phyloP scores from a whole-genome alignment of 2,329 filamentous ascomycete genomes.

The Pestalotiopsis sp. region DNA sequence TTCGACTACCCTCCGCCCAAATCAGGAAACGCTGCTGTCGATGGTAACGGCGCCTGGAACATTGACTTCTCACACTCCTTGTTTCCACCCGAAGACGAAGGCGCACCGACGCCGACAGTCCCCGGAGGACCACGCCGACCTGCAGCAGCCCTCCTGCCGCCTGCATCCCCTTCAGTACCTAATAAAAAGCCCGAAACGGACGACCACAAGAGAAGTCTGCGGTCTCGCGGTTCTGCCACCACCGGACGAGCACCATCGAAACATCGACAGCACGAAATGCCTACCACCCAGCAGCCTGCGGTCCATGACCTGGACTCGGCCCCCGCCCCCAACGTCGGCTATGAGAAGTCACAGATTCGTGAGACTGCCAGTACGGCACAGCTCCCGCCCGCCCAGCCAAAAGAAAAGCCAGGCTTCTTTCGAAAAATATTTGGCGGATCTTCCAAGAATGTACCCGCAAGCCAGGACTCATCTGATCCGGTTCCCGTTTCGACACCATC shows the following conservation, averaged over 20 bases:
- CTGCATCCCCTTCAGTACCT: conserved; percentile 41
- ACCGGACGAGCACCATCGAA: conserved; percentile 33
- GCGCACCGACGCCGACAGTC: conserved; percentile 83
- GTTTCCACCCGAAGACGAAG: conserved; percentile 67
- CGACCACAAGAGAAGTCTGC: conserved; percentile 54
- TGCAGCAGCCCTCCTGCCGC: conserved; percentile 29
- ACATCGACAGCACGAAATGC: conserved; percentile 15
- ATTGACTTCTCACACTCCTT: conserved; percentile 51
- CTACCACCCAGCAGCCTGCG: conserved; percentile 31
- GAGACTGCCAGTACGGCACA: conserved; percentile 41
- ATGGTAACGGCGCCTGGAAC: conserved; percentile 37
- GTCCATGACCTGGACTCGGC: conserved; percentile 47
- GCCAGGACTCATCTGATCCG: conserved; percentile 20
- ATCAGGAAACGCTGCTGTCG: conserved; percentile 17
- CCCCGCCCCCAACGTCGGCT: conserved; percentile 59
- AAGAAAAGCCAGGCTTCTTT: conserved; percentile 86
- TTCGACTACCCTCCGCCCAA: conserved; percentile 66
- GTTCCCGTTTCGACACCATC: conserved; percentile 38
- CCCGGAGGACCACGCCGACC: conserved; percentile 72
- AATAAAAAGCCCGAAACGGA: conserved; percentile 25
- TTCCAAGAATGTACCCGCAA: conserved; percentile 53
- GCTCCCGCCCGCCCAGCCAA: conserved; percentile 44
- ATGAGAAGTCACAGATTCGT: conserved; percentile 62
- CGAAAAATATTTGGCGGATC: conserved; percentile 87
- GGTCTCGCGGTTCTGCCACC: conserved; percentile 41